These are phyloP conservation scores for Parathielavia appendiculata DNA, from an alignment of 495 filamentous ascomycete genomes.

Conservation along the genomic window DNA sequence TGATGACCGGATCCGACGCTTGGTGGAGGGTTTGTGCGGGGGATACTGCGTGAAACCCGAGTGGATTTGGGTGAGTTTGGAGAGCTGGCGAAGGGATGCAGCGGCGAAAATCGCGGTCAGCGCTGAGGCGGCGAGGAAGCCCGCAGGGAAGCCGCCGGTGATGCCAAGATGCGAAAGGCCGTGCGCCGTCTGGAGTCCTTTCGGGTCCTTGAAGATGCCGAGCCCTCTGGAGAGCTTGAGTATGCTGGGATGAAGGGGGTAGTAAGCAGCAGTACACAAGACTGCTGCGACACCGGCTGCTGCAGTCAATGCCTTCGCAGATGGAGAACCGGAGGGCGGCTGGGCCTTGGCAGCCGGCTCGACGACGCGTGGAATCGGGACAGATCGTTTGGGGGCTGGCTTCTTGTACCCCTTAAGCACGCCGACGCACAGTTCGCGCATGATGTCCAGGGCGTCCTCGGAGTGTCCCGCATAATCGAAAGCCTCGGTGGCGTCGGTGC, in stretches of 20 bases:
- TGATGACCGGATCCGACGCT: background rate
- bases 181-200: background rate
- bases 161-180: background rate
- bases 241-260: background rate
- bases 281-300: background rate
- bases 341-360: background rate
- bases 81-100: background rate
- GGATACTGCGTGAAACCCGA: background rate
- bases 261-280: background rate
- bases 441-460: slow-evolving; percentile 41
- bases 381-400: background rate
- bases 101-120: background rate
- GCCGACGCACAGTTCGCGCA: slow-evolving; percentile 4
- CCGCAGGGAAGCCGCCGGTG: background rate
- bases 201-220: too few species aligned
- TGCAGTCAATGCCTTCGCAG: background rate
- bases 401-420: slow-evolving; percentile 1
- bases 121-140: background rate
- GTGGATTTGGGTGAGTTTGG: background rate
- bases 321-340: too few species aligned
- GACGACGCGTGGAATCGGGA: background rate
- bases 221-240: background rate
- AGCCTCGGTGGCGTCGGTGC: slow-evolving; percentile 51
- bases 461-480: slow-evolving; percentile 59
- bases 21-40: background rate